Evolutionary conservation across 139 green algal species (phyloP), one percentile per base, ranked within the genome.

Genomic region (Nannochloris sp.): DNA sequence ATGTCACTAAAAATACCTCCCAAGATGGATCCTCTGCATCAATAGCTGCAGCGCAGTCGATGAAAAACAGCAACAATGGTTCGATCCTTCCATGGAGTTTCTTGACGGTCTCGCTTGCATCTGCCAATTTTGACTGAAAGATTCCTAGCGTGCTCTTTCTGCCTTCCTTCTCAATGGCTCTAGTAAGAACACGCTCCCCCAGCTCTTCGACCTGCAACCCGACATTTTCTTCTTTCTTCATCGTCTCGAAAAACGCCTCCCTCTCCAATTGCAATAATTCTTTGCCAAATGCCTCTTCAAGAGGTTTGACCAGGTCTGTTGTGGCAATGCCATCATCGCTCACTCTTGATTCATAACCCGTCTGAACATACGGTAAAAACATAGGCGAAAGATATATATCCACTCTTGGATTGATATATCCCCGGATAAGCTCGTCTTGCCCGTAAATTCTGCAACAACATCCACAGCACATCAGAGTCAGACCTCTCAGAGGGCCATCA

Each of bases 11-110:
- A 16, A 91, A 53, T 43, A 93, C 25, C 26, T 93, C 78, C 89
- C 89, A 96, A 17, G 68, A 66, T 0, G 55, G 29, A 73, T 96
- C 89, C 17, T 67, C 65, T 0, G 10, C 2, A 17, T 95, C 86
- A 20, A 96, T 91, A 63, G 73, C 55, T 26, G 58, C 79, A 12
- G 83, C 84, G 23, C 74, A 87, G 60, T 96, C 89, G 23, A 96
- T 83, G 48, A 86, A 92, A 66, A 95, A 93, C 9, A 90, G 65
- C 44, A 93, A 78, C 59, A 94, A 74, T 26, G 85, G 80, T 77
- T 95, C 71, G 62, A 94, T 20, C 17, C 86, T 71, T 5, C 45
- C 66, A 67, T 95, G 89, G 51, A 92, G 69, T 4, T 73, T 83
- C 81, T 88, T 76, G 56, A 73, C 4, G 45, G 16, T 33, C 4